Evolutionary conservation across 2,329 filamentous ascomycete species (phyloP).

Genomic region (Didymellaceae sp.): DNA sequence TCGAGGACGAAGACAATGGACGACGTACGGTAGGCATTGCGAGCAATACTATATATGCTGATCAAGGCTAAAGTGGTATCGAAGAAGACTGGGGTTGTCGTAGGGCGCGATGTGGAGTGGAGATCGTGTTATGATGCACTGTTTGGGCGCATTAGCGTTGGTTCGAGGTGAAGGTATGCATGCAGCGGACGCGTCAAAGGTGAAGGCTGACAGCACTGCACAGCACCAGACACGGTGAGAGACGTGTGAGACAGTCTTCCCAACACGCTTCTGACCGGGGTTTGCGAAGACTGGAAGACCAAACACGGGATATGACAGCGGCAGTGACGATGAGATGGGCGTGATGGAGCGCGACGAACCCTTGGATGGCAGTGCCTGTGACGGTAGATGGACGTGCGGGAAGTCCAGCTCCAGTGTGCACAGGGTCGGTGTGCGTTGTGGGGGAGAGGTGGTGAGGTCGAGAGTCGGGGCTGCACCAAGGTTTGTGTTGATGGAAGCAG

Average conservation of each 20-base stretch:
- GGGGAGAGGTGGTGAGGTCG: constrained; percentile 24
- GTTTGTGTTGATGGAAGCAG: constrained; percentile 44
- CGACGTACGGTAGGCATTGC: constrained; percentile 64
- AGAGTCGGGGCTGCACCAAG: constrained; percentile 40
- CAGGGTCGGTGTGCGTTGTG: constrained; percentile 27
- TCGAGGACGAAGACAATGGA: constrained; percentile 13
- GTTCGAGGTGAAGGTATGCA: constrained; percentile 21
- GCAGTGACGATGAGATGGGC: constrained; percentile 44
- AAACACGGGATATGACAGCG: constrained; percentile 41
- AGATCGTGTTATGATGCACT: constrained; percentile 49
- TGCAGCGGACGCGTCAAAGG: constrained; percentile 22
- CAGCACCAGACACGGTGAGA: constrained; percentile 26
- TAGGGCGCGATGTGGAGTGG: constrained; percentile 34
- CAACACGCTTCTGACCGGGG: constrained; percentile 32
- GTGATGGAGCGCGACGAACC: constrained; percentile 37
- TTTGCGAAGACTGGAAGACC: constrained; percentile 37
- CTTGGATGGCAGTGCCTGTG: constrained; percentile 35
- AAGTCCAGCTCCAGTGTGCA: constrained; percentile 43
- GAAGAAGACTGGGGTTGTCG: constrained; percentile 31
- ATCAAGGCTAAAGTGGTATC: constrained; percentile 40
- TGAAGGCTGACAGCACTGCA: constrained; percentile 33
- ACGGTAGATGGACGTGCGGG: constrained; percentile 36
- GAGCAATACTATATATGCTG: constrained; percentile 49
- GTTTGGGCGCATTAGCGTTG: constrained; percentile 36
- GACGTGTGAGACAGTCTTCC: constrained; percentile 27